A percentile compares a stretch with the other conserved stretches of the same genome.
phyloP scores from a whole-genome alignment of 129 eudicot genomes.

The Arctium lappa region DNA sequence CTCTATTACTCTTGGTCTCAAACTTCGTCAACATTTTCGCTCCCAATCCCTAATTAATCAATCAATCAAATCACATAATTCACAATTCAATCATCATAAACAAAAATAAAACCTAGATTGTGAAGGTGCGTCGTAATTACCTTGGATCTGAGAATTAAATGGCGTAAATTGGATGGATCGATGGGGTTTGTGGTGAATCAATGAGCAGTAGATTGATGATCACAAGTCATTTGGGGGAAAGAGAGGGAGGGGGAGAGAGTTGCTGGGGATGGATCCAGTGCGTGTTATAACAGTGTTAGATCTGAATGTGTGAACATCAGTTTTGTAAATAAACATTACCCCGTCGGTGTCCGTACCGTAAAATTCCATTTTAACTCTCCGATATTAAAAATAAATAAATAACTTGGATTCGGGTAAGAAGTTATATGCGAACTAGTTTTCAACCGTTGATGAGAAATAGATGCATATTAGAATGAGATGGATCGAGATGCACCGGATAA shows the following conservation, averaged over 20 bases:
- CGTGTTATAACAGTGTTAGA: slow-evolving; percentile 22
- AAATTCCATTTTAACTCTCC: neutral
- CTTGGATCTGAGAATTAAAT: slow-evolving; percentile 14
- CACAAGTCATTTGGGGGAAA: slow-evolving; percentile 23
- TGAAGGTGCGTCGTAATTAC: slow-evolving; percentile 12
- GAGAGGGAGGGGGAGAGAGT: neutral
- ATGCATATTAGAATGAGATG: too few relatives aligned
- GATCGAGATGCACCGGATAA: too few relatives aligned
- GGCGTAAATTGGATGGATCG: slow-evolving; percentile 8
- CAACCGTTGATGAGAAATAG: too few relatives aligned
- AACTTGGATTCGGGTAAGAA: too few relatives aligned
- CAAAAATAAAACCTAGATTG: slow-evolving; percentile 18
- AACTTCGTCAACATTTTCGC: slow-evolving; percentile 30
- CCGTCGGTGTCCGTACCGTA: neutral
- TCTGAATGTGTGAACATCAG: slow-evolving; percentile 13
- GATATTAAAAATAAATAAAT: too few relatives aligned
- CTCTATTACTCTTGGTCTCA: slow-evolving; percentile 43
- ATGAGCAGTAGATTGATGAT: slow-evolving; percentile 20
- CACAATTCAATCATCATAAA: slow-evolving; percentile 4
- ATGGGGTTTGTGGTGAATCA: slow-evolving; percentile 3
- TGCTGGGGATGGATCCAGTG: slow-evolving; percentile 19
- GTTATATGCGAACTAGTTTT: too few relatives aligned
- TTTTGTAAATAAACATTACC: slow-evolving; percentile 13
- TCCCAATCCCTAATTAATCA: slow-evolving; percentile 19
- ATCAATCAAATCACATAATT: slow-evolving; percentile 8